Conservation (phyloP, 75 land plant genomes). For the Ceratopteris richardii region DNA sequence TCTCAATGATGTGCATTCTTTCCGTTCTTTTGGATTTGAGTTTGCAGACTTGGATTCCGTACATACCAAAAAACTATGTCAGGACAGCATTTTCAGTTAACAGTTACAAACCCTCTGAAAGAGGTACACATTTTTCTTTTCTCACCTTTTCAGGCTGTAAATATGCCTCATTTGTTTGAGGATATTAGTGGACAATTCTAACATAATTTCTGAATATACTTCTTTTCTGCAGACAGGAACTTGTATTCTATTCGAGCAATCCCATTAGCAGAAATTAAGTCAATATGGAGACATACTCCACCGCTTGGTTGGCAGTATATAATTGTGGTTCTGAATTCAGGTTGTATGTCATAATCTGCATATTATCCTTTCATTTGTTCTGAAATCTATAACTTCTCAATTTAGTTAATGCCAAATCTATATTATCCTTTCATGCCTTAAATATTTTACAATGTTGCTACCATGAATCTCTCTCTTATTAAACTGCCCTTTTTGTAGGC, state of each 20-base stretch:
- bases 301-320: conserved; percentile 91
- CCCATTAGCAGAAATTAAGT: conserved; percentile 65
- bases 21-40: no score
- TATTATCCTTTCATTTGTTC: no score
- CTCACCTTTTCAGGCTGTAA: no score
- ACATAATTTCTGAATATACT: neutral
- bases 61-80: conserved; percentile 25
- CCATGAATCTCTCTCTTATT: neutral
- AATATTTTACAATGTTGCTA: no score
- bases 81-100: no score
- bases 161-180: neutral
- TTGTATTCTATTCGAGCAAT: conserved; percentile 79
- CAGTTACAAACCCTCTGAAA: no score
- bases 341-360: conserved; percentile 11
- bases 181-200: neutral
- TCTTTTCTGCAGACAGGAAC: conserved; percentile 56
- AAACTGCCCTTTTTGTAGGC: conserved; percentile 32
- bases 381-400: no score
- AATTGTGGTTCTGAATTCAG: conserved; percentile 75
- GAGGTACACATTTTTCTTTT: no score
- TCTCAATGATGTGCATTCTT: no score
- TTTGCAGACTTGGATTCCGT: conserved; percentile 90
- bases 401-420: no score
- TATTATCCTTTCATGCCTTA: no score
- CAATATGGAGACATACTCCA: conserved; percentile 85